Base-by-base conservation (phyloP, 805 yeast genomes). In the Kodamaea kaohsiungensis region DNA sequence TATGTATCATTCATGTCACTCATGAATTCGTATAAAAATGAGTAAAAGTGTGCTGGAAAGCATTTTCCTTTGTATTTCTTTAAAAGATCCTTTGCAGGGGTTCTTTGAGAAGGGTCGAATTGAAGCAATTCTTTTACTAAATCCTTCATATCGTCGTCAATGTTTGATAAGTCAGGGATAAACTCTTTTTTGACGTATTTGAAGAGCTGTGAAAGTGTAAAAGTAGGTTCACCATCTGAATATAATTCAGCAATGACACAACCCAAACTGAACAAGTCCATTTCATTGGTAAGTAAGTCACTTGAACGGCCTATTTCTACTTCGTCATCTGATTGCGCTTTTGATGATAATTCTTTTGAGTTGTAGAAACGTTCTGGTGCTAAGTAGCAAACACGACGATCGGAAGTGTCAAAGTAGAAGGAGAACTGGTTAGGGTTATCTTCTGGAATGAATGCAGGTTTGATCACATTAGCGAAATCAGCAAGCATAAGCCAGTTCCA, bases 351-450 rank as follows among this genome's bases (percentile, higher is more conserved):
- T 63, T 61, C 56, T 63, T 68, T 57, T 47, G 73, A 66, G 42
- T 56, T 71, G 61, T 62, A 76, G 63, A 95, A 93, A 59, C 99
- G 75, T 66, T 95, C 99, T 0, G 99, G 99, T 0, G 99, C 98
- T 43, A 95, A 69, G 68, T 93, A 93, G 69, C 99, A 95, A 1
- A 84, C 81, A 62, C 97, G 79, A 59, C 98, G 77, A 65, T 84
- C 89, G 1, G 96, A 88, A 2, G 93, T 89, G 70, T 95, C 98
- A 66, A 92, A 95, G 69, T 87, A 95, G 65, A 93, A 95, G 0
- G 95, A 85, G 62, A 89, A 95, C 57, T 88, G 93, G 10, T 92
- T 88, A 0, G 98, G 98, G 64, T 95, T 93, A 60, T 91, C 95
- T 59, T 89, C 97, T 0, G 98, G 98, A 33, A 95, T 71, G 61